Base-by-base conservation (phyloP, 2,329 filamentous ascomycete genomes). In the Alternaria alternata region DNA sequence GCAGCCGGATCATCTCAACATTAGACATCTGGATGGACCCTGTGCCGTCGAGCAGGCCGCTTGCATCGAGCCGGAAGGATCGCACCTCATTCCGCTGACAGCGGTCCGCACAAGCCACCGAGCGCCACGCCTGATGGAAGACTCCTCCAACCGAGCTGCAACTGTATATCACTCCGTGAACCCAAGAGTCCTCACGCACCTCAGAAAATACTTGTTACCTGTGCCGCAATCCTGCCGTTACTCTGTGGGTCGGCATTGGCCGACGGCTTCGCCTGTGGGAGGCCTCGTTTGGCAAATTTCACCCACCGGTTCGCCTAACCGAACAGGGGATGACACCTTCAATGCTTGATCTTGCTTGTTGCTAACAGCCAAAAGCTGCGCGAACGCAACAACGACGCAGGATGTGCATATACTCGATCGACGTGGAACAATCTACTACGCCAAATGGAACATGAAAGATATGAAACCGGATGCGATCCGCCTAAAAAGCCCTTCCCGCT, bases 191-290 rank as follows among this genome's bases (percentile, higher is more conserved):
- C 26, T 38, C 22, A 42, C 12, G 9, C 43, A 42, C 9, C 44
- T 59, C 38, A 32, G 28, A 52, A 12, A 38, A 49, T 38, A 38
- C 8, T n/a, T 18, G 28, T 22, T 12, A 51, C 14, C 57, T 43
- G 52, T 41, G 57, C 57, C 52, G 57, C 44, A 51, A 48, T n/a
- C 44, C 20, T 51, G 51, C 57, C 32, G 30, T 47, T 14, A 41
- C 20, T 32, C 30, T 49, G 34, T 51, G 36, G 44, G 43, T 49
- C 42, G 30, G 46, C 43, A 59, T 49, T 59, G 52, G 51, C 52
- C 28, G 39, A 51, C 20, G 36, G 51, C 20, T 38, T 53, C 55
- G 55, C 55, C 18, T 46, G 34, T 14, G 28, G 41, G 48, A 41
- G 20, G 46, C 32, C 30, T 49, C 38, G 32, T 49, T 34, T 44